Evolutionary conservation across 805 yeast species (phyloP).

Genomic region (Torulaspora indica): DNA sequence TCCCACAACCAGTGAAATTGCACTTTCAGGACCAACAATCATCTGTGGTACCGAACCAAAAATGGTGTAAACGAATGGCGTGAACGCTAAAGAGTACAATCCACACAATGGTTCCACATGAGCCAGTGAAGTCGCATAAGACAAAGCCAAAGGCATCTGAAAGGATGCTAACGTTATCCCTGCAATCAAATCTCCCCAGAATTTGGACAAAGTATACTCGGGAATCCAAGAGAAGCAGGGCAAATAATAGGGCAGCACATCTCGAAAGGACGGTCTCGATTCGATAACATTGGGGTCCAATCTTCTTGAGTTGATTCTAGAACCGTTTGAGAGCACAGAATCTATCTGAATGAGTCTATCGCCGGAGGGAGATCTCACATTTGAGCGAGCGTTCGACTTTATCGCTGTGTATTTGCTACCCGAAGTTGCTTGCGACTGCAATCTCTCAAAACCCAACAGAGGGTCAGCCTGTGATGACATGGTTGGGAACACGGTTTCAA

Average conservation of each 20-base stretch:
- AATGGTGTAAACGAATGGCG: conserved; percentile 71
- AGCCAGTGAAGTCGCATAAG: conserved; percentile 76
- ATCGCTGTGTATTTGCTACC: conserved; percentile 6
- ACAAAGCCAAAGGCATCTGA: conserved; percentile 75
- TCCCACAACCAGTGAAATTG: conserved; percentile 77
- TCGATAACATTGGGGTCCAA: conserved; percentile 8
- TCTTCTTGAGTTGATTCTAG: conserved; percentile 10
- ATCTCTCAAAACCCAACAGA: conserved; percentile 4
- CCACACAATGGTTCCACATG: conserved; percentile 81
- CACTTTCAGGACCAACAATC: conserved; percentile 91
- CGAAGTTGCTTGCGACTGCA: conserved; percentile 2
- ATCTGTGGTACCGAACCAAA: conserved; percentile 84
- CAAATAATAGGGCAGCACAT: conserved; percentile 52
- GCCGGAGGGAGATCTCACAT: not conserved
- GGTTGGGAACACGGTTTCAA: not conserved
- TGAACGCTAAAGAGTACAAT: conserved; percentile 65
- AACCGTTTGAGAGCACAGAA: conserved; percentile 1
- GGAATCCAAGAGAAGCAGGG: conserved; percentile 69
- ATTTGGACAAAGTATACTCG: conserved; percentile 38
- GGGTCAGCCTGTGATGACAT: conserved; percentile 6
- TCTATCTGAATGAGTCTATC: not conserved
- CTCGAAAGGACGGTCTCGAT: conserved; percentile 17
- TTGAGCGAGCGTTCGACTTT: not conserved
- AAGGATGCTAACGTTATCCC: conserved; percentile 86
- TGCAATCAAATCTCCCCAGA: conserved; percentile 66